Evolutionary conservation across 345 rosid species (phyloP), one percentile per base, ranked within the genome.

Genomic region (Camelina sativa): DNA sequence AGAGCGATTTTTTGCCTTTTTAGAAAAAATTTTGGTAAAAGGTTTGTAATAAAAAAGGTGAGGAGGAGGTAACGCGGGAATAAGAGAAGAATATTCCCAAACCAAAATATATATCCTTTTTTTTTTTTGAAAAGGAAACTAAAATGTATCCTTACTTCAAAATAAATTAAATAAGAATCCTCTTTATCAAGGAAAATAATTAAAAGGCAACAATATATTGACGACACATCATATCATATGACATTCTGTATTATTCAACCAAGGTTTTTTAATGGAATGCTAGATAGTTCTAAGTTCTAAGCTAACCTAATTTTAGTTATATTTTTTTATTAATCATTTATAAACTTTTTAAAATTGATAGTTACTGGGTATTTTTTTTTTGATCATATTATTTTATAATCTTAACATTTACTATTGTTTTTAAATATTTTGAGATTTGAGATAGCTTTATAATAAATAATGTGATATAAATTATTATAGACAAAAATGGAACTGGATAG

Each of bases 31-130:
- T 44, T 54, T 15, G 60, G 62, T 41, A 37, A 30, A 6, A 32
- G 35, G 40, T 48, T 65, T 58, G 47, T 23, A 1, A 7, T 37
- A 46, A 1, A 11, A 56, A 74, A 65, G 16, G 6, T 32, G 64
- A 55, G 37, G 60, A 47, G 44, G 38, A 58, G 62, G 55, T 44
- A 43, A 47, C 66, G 72, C 34, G 72, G 76, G 85, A 57, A 76
- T 62, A 53, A 64, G 54, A 72, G 80, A 80, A 77, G 75, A 76
- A 76, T 76, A 76, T 76, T 76, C 75, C 17, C 52, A 11, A 43
- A 48, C 40, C 0, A 58, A 16, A 16, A 35, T 46, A 74, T 57
- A 74, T 57, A 56, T 57, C 65, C 71, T 65, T 65, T 28, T 28
- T 25, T 25, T 17, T 28, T 28, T 28, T 28, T 0, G 30, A 28